Evolutionary conservation across 768 basidiomycete species (phyloP), one percentile per base, ranked within the genome.

Genomic region (Collybia sordida): DNA sequence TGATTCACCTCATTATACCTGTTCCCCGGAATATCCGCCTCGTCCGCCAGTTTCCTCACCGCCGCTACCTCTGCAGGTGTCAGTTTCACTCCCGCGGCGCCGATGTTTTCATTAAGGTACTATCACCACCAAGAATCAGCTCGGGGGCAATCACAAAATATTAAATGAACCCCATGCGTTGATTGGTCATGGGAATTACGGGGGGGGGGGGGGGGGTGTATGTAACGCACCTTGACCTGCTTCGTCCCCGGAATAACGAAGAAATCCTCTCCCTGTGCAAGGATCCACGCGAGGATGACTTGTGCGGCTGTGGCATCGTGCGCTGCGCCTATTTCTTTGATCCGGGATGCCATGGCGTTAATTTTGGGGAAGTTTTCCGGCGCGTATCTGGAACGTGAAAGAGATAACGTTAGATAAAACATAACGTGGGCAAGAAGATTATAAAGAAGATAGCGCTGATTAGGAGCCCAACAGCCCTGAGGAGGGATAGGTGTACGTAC

Each of bases 211-310:
- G 23, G 7, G 12, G 8, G 7, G 37, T 31, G 34, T 9, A 1
- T 24, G n/a, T 15, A 3, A 35, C 45, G 37, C 25, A 69, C 69
- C 57, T 66, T 68, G 50, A 73, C 55, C 21, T 64, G 68, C 49
- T 64, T 70, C 3, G 73, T 74, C 1, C 74, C 76, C 0, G 77
- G 76, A 53, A 78, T 77, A 21, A 74, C 64, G 44, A 74, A 65
- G 51, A 79, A 62, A 40, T 75, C 69, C 15, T 62, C 59, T 7
- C 73, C 72, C 55, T 78, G 73, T 9, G 72, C 68, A 3, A 79
- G 64, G 8, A 77, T 55, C 74, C 72, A 79, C 0, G 77, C 73
- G 21, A 80, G 66, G 0, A 69, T 62, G 14, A 77, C 64, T 51
- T 79, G 76, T 0, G 67, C 72, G 3, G 72, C 41, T 3, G 75